Conservation (phyloP, 345 rosid genomes). For the Camelina hispida region DNA sequence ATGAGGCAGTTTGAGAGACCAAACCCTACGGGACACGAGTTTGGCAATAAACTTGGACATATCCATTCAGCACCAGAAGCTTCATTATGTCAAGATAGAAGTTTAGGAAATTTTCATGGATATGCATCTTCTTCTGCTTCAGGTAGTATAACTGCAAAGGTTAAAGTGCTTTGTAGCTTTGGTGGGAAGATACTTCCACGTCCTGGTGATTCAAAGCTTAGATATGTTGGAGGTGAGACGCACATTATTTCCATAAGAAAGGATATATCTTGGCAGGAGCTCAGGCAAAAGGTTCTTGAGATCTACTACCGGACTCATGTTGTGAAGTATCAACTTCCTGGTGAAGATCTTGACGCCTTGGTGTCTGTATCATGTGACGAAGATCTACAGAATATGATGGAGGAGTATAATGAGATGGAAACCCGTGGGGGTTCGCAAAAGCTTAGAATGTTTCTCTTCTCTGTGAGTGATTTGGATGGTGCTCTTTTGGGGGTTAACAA, state of each 20-base stretch:
- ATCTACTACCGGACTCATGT: slow-evolving; percentile 66
- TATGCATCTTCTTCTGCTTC: slow-evolving; percentile 55
- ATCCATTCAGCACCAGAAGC: slow-evolving; percentile 57
- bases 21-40: slow-evolving; percentile 47
- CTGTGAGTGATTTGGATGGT: slow-evolving; percentile 70
- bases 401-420: slow-evolving; percentile 71
- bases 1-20: slow-evolving; percentile 56
- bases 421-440: slow-evolving; percentile 61
- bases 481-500: slow-evolving; percentile 58
- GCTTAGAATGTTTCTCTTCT: slow-evolving; percentile 77
- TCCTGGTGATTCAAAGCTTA: slow-evolving; percentile 85
- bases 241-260: slow-evolving; percentile 67
- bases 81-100: slow-evolving; percentile 48
- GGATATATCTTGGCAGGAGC: slow-evolving; percentile 70
- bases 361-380: slow-evolving; percentile 91
- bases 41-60: slow-evolving; percentile 53
- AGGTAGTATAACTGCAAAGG: slow-evolving; percentile 50
- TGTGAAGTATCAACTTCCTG: slow-evolving; percentile 92
- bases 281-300: slow-evolving; percentile 62
- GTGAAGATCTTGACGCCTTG: slow-evolving; percentile 91
- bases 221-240: slow-evolving; percentile 95
- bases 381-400: slow-evolving; percentile 91
- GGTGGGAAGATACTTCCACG: slow-evolving; percentile 88
- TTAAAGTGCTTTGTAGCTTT: slow-evolving; percentile 60
- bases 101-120: slow-evolving; percentile 45